Evolutionary conservation across 306 rosid genomes (phyloP).

Genomic region (Luffa acutangula): DNA sequence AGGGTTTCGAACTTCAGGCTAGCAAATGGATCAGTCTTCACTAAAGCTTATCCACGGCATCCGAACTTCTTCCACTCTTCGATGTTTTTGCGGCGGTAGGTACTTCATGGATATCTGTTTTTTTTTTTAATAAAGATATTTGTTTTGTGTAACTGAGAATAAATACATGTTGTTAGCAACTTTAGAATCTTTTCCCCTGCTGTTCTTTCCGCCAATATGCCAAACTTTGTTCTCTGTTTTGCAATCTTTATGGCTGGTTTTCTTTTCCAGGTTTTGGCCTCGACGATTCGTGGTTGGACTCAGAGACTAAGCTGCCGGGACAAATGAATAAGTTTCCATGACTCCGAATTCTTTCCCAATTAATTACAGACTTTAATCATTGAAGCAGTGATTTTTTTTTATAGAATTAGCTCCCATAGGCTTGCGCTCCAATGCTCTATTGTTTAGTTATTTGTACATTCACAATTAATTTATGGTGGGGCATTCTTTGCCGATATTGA

Average conservation of each 20-base stretch:
- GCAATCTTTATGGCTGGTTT: background rate
- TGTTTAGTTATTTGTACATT: background rate
- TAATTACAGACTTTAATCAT: background rate
- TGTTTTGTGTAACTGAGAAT: background rate
- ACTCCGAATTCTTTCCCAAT: background rate
- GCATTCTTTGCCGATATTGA: background rate
- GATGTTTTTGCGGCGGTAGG: too few species aligned
- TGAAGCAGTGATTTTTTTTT: background rate
- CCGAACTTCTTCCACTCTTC: too few species aligned
- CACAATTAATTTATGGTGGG: background rate
- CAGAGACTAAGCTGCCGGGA: background rate
- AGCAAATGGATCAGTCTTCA: too few species aligned
- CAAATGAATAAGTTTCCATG: background rate
- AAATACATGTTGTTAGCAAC: background rate
- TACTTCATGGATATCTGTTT: background rate
- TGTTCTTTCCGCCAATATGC: background rate
- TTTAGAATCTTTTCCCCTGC: background rate
- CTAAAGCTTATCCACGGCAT: too few species aligned
- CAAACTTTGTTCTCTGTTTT: background rate
- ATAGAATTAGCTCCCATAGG: background rate
- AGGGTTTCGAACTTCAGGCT: too few species aligned
- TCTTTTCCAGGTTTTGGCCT: background rate
- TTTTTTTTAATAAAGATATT: too few species aligned
- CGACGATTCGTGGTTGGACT: background rate
- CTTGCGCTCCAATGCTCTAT: background rate